A percentile compares a stretch with the other conserved stretches of the same genome.
Evolutionary conservation across 176 grass and related monocot genomes (phyloP).

Genomic region (Typha latifolia): DNA sequence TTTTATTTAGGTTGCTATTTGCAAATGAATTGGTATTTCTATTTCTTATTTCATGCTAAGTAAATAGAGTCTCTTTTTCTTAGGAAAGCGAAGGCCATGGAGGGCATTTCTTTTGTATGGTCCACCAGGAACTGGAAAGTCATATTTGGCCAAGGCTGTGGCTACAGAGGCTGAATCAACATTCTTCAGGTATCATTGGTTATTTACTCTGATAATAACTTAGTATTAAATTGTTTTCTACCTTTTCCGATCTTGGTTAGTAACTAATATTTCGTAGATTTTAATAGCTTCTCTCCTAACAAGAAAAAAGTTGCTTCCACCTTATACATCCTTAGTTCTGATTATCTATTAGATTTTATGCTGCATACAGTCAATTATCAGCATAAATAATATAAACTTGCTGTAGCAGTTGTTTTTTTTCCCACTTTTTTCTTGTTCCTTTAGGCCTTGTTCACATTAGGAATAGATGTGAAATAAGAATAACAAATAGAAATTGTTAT

Average conservation of each 20-base stretch:
- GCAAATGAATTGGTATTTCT: neutral
- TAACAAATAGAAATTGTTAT: no score
- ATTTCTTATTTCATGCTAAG: neutral
- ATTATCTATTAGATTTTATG: no score
- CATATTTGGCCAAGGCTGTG: slow-evolving; percentile 95
- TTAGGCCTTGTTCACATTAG: no score
- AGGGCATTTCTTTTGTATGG: slow-evolving; percentile 97
- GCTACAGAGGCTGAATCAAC: slow-evolving; percentile 98
- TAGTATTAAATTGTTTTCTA: neutral
- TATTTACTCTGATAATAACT: neutral
- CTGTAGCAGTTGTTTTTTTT: no score
- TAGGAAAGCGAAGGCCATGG: slow-evolving; percentile 95
- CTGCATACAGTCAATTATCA: no score
- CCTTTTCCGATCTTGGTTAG: neutral
- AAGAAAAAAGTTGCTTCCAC: no score
- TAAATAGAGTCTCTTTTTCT: slow-evolving; percentile 2
- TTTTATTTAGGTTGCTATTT: neutral
- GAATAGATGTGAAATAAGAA: no score
- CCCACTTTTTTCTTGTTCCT: no score
- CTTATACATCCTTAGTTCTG: no score
- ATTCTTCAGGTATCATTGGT: slow-evolving; percentile 66
- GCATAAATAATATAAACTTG: no score
- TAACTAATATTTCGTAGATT: no score
- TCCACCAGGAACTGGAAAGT: slow-evolving; percentile 98
- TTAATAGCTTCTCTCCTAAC: no score